Percentiles rank a stretch among this genome's conserved stretches.
Evolutionary conservation across 305 asterid species (phyloP).

Genomic region (Fraxinus paxiana): DNA sequence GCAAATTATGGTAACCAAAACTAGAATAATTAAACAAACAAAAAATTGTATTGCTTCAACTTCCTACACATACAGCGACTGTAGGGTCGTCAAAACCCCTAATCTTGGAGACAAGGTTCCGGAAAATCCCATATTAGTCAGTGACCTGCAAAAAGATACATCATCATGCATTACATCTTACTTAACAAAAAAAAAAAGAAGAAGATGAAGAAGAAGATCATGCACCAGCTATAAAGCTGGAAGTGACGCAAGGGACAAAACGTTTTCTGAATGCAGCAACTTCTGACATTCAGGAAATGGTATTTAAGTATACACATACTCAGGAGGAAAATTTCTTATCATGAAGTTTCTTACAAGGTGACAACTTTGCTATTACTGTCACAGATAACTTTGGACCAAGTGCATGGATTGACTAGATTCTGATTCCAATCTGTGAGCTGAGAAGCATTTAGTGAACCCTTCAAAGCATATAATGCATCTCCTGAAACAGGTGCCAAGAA

Average conservation of each 20-base stretch:
- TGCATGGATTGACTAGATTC: conserved; percentile 83
- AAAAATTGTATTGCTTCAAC: conserved; percentile 17
- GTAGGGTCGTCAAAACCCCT: conserved; percentile 55
- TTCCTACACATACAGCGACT: conserved; percentile 60
- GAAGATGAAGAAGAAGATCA: too few relatives aligned
- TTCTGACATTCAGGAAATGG: conserved; percentile 7
- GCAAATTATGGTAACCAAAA: background rate
- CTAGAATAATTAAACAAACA: conserved; percentile 17
- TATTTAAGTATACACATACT: background rate
- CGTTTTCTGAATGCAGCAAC: background rate
- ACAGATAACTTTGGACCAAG: conserved; percentile 80
- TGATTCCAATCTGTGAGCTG: conserved; percentile 77
- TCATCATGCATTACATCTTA: background rate
- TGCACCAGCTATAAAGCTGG: background rate
- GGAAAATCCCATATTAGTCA: conserved; percentile 82
- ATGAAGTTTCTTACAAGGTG: conserved; percentile 54
- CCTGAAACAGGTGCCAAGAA: conserved; percentile 39
- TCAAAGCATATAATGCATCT: conserved; percentile 65
- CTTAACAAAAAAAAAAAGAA: background rate
- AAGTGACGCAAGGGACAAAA: background rate
- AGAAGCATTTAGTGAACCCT: conserved; percentile 60
- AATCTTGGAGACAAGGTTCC: conserved; percentile 72
- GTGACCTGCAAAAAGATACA: conserved; percentile 50
- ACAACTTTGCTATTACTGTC: conserved; percentile 49
- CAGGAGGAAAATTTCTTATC: background rate